Evolutionary conservation across 2,329 filamentous ascomycete genomes (phyloP).

Genomic region (Pseudogymnoascus sp.): DNA sequence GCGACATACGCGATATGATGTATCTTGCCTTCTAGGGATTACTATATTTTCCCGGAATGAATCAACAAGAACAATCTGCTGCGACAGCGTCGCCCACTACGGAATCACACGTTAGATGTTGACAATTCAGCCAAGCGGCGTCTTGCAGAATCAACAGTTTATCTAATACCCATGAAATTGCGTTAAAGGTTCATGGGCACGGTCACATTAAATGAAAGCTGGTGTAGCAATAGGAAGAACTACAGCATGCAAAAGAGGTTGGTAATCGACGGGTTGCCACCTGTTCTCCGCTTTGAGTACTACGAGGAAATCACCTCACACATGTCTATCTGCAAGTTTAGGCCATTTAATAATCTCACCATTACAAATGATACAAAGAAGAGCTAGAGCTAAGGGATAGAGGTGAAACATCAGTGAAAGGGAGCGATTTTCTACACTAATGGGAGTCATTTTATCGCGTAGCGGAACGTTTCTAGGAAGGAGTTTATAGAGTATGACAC

Average conservation of each 20-base stretch:
- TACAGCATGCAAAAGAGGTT: not conserved
- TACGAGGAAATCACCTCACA: not conserved
- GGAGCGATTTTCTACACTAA: not conserved
- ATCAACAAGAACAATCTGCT: too few species aligned
- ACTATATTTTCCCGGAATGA: too few species aligned
- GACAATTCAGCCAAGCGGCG: too few species aligned
- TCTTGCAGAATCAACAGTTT: too few species aligned
- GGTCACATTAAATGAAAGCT: too few species aligned
- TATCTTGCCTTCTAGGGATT: too few species aligned
- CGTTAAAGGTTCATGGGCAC: too few species aligned
- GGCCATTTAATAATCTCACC: not conserved
- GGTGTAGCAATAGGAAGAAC: too few species aligned
- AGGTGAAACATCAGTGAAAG: not conserved
- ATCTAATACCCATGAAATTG: too few species aligned
- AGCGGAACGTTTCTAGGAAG: not conserved
- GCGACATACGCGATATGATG: too few species aligned
- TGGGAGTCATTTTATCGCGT: not conserved
- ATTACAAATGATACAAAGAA: not conserved
- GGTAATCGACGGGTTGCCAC: not conserved
- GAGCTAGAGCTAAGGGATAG: not conserved
- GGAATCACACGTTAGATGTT: too few species aligned
- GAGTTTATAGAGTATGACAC: not conserved
- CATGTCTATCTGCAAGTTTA: not conserved
- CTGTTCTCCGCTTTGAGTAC: not conserved
- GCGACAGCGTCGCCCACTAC: too few species aligned